Percentiles rank a stretch among this genome's conserved stretches.
phyloP scores from a whole-genome alignment of 1,139 yeast genomes.

The Lodderomyces orthopsilosis region DNA sequence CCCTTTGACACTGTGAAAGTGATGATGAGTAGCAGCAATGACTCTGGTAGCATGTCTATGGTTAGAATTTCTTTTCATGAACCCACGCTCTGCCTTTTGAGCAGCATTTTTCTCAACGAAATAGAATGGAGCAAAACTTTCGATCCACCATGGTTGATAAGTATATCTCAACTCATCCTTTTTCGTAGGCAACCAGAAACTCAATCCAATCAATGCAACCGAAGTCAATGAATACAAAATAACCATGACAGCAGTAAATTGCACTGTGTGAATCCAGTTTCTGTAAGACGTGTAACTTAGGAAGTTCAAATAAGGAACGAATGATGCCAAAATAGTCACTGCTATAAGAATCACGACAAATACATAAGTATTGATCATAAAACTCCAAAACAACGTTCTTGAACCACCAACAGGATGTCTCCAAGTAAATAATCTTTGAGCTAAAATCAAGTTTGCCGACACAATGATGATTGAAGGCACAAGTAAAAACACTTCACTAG shows the following conservation, averaged over 20 bases:
- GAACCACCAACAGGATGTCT: slow-evolving; percentile 50
- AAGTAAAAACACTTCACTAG: slow-evolving; percentile 34
- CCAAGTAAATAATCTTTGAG: slow-evolving; percentile 47
- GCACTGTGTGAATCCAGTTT: slow-evolving; percentile 29
- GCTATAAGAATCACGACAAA: slow-evolving; percentile 32
- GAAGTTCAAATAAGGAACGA: slow-evolving; percentile 33
- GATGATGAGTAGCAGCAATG: slow-evolving; percentile 45
- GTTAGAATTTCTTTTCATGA: slow-evolving; percentile 43
- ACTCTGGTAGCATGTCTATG: slow-evolving; percentile 45
- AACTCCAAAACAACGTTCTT: slow-evolving; percentile 32
- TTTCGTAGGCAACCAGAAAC: slow-evolving; percentile 43
- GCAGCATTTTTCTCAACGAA: slow-evolving; percentile 40
- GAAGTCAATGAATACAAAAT: slow-evolving; percentile 37
- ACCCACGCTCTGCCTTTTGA: slow-evolving; percentile 38
- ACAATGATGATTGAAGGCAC: slow-evolving; percentile 34
- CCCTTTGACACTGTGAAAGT: slow-evolving; percentile 41
- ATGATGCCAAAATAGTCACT: slow-evolving; percentile 34
- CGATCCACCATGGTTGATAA: slow-evolving; percentile 51
- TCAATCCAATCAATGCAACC: slow-evolving; percentile 33
- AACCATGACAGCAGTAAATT: slow-evolving; percentile 31
- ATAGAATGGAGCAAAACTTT: slow-evolving; percentile 41
- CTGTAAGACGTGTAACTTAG: slow-evolving; percentile 21
- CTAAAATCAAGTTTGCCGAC: slow-evolving; percentile 38
- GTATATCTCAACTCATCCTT: slow-evolving; percentile 45
- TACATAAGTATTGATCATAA: slow-evolving; percentile 32